phyloP scores from a whole-genome alignment of 2,329 filamentous ascomycete species.

The Cercospora janseana region DNA sequence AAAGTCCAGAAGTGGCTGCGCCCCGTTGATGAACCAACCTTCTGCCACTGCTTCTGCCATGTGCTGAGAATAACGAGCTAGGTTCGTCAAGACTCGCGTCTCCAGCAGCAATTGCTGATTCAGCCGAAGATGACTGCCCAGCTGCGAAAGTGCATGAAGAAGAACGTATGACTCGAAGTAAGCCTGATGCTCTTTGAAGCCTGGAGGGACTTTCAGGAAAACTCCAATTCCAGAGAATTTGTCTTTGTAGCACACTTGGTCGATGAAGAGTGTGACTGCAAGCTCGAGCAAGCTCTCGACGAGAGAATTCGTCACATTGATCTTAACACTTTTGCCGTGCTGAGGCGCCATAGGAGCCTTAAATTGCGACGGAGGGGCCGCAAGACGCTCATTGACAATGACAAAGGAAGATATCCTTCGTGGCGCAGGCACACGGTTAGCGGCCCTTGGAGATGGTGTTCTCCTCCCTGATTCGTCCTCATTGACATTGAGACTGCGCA shows the following conservation, averaged over 20 bases:
- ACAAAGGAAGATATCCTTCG: constrained; percentile 88
- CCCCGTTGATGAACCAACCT: constrained; percentile 92
- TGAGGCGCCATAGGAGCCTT: constrained; percentile 60
- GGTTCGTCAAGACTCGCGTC: constrained; percentile 79
- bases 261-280: constrained; percentile 74
- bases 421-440: constrained; percentile 59
- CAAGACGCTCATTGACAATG: constrained; percentile 67
- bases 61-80: constrained; percentile 76
- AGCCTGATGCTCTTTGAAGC: constrained; percentile 90
- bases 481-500: constrained; percentile 62
- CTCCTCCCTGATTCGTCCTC: constrained; percentile 50
- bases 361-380: constrained; percentile 61
- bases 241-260: constrained; percentile 80
- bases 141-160: constrained; percentile 67
- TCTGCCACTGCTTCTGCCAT: constrained; percentile 90
- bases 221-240: constrained; percentile 87
- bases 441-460: constrained; percentile 33
- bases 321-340: constrained; percentile 50
- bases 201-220: constrained; percentile 83
- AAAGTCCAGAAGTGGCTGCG: constrained; percentile 80
- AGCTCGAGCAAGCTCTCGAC: constrained; percentile 76
- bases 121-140: constrained; percentile 68
- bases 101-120: constrained; percentile 73
- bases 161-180: constrained; percentile 92
- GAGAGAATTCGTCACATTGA: constrained; percentile 63